Evolutionary conservation across 768 basidiomycete genomes (phyloP), one percentile per base, ranked within the genome.

Genomic region (Pisolithus marmoratus): DNA sequence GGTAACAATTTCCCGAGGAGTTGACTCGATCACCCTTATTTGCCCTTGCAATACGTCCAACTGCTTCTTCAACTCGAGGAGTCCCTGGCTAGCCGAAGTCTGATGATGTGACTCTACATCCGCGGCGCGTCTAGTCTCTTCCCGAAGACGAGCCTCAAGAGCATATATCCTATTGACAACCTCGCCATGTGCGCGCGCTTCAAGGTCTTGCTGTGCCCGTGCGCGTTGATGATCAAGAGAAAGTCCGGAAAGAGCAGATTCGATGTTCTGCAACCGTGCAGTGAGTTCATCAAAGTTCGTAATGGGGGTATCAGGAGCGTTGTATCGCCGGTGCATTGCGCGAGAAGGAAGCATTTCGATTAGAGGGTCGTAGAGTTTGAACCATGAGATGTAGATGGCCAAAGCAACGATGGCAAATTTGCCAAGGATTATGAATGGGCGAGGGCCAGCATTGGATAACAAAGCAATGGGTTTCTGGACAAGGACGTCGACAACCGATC

Each of bases 211-310:
- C 53, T 77, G 77, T 5, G 68, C 60, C 48, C 76, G 75, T 5
- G 72, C 69, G 42, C 74, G 76, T 53, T 85, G 77, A 11, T 72
- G 67, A 45, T 86, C 83, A 14, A 71, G 57, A 4, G 83, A 79
- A 15, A 92, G 70, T 7, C 77, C 74, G 14, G 82, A 80, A 14
- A 90, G 69, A 1, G 77, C 81, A 23, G 68, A 74, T 65, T 91
- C 89, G 38, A 91, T 76, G 34, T 72, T 71, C 53, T 78, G 76
- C 12, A 92, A 66, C 8, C 88, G 81, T 7, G 73, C 71, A 2
- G 81, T 73, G 22, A 91, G 70, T 50, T 88, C 88, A 4, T 78
- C 76, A 19, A 90, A 70, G 63, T 88, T 78, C n/a, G 76, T 73
- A 1, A 82, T 79, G 1, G 87, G 86, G 8, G 72, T 63, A 9